A percentile compares a stretch with the other conserved stretches of the same genome.
Evolutionary conservation across 768 basidiomycete genomes (phyloP).

Genomic region (Tylopilus sp.): DNA sequence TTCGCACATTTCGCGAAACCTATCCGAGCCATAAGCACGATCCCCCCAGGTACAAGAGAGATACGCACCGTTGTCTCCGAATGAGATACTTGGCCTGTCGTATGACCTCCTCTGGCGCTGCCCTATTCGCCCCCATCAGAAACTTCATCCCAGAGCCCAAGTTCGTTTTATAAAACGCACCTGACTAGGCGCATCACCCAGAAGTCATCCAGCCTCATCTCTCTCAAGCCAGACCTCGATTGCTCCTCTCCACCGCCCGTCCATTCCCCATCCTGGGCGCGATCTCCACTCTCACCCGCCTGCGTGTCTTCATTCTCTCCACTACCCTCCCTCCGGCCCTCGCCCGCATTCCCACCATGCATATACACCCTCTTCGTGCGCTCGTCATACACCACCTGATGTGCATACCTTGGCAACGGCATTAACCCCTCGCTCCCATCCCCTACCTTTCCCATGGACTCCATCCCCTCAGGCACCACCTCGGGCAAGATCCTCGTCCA

Average conservation of each 20-base stretch:
- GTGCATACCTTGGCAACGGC: constrained; percentile 68
- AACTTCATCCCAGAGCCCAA: not conserved
- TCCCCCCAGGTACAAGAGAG: not conserved
- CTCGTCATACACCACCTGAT: constrained; percentile 74
- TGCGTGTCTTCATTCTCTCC: constrained; percentile 27
- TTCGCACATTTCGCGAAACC: constrained; percentile 83
- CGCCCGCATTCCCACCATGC: constrained; percentile 76
- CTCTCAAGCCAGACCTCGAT: constrained; percentile 19
- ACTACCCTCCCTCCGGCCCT: constrained; percentile 16
- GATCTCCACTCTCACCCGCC: not conserved
- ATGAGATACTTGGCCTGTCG: constrained; percentile 63
- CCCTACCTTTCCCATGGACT: not conserved
- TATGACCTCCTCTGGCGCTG: constrained; percentile 58
- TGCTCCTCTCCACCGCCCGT: constrained; percentile 18
- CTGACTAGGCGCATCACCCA: constrained; percentile 71
- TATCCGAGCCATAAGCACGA: constrained; percentile 22
- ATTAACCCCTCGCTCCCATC: constrained; percentile 27
- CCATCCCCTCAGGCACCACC: constrained; percentile 14
- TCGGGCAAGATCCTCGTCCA: constrained; percentile 60
- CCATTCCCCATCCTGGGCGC: not conserved
- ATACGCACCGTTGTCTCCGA: constrained; percentile 64
- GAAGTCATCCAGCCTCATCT: constrained; percentile 67
- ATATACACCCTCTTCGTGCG: constrained; percentile 54
- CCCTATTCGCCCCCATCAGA: constrained; percentile 36
- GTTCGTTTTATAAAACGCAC: constrained; percentile 40